Evolutionary conservation across 129 eudicot species (phyloP).

Genomic region (Lactuca saligna): DNA sequence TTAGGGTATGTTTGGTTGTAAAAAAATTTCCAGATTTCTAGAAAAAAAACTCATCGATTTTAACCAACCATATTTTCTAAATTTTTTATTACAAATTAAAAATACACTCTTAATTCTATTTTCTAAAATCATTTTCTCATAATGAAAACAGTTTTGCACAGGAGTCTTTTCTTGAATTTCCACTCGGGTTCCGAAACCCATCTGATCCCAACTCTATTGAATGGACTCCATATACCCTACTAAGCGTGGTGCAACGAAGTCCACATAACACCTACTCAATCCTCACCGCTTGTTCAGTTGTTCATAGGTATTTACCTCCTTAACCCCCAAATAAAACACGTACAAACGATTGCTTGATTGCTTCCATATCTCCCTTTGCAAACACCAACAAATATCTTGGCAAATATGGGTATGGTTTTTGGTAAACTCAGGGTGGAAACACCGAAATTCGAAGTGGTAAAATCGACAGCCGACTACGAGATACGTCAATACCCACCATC

Average conservation of each 20-base stretch:
- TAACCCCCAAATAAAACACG: background rate
- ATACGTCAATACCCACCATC: constrained; percentile 74
- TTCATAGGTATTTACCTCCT: background rate
- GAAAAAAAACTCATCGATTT: no score
- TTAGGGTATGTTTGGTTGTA: no score
- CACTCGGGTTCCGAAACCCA: no score
- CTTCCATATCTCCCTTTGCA: background rate
- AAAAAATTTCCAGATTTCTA: no score
- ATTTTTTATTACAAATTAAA: no score
- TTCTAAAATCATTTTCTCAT: no score
- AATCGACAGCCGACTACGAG: constrained; percentile 57
- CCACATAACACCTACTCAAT: constrained; percentile 14
- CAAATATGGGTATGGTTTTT: constrained; percentile 57
- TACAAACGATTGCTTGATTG: background rate
- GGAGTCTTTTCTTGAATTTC: no score
- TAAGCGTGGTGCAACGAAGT: constrained; percentile 16
- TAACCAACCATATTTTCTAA: no score
- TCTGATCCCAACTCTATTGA: no score
- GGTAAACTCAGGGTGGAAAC: constrained; percentile 78
- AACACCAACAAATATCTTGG: background rate
- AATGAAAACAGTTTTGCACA: no score
- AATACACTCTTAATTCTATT: no score
- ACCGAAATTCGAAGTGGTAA: constrained; percentile 55
- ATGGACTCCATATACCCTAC: background rate
- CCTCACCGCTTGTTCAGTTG: constrained; percentile 23